Conservation (phyloP, 768 basidiomycete genomes). For the Mrakia hoshinonis region DNA sequence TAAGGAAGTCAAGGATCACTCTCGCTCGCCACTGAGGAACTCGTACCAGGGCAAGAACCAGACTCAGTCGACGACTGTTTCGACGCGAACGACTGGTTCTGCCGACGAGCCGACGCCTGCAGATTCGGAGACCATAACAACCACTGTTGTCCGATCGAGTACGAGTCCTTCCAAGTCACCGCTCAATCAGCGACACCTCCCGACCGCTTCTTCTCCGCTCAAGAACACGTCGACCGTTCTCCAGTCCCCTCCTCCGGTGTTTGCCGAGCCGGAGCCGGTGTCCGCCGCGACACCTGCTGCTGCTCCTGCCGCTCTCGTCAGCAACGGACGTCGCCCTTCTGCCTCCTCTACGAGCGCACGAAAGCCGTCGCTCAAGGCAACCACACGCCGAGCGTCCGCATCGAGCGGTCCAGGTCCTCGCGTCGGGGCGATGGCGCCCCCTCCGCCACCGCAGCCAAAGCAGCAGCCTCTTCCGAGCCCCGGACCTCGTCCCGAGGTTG, state of each 20-base stretch:
- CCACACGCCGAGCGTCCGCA: neutral
- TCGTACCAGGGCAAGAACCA: neutral
- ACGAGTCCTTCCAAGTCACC: neutral
- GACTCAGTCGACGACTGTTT: neutral
- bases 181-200: conserved; percentile 10
- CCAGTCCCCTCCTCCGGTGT: neutral
- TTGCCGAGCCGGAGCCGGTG: neutral
- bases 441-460: neutral
- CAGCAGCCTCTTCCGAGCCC: neutral
- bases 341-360: neutral
- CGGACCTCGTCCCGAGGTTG: neutral
- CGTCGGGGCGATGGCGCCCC: neutral
- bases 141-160: neutral
- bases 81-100: neutral
- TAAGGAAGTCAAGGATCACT: conserved; percentile 3
- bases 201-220: conserved; percentile 21
- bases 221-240: conserved; percentile 14
- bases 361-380: neutral
- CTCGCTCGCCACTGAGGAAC: neutral
- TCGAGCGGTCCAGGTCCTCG: neutral
- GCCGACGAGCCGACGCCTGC: neutral
- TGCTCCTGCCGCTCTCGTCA: neutral
- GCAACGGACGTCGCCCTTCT: neutral
- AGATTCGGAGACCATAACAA: neutral
- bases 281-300: neutral